Evolutionary conservation across 148 eudicot species (phyloP).

Genomic region (Rhododendron vialii): DNA sequence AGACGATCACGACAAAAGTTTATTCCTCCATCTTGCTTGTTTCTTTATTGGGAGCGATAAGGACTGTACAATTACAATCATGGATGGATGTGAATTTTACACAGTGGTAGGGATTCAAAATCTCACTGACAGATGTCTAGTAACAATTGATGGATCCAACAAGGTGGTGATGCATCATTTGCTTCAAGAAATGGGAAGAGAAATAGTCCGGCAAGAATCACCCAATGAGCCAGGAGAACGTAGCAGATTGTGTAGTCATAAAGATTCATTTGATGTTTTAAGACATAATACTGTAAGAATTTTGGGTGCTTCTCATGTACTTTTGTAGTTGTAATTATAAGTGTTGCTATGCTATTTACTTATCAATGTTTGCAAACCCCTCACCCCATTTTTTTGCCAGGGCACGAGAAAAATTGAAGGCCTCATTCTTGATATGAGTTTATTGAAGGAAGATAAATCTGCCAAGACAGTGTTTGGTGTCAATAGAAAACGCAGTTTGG

Average conservation of each 20-base stretch:
- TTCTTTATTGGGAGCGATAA: background rate
- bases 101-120: background rate
- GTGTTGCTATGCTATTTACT: background rate
- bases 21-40: background rate
- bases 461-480: no score
- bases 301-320: background rate
- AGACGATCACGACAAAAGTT: background rate
- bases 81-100: background rate
- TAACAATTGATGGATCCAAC: background rate
- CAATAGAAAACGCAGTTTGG: no score
- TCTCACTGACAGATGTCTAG: background rate
- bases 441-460: no score
- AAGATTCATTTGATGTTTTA: background rate
- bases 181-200: background rate
- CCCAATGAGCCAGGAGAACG: background rate
- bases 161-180: background rate
- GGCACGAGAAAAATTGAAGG: no score
- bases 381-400: no score
- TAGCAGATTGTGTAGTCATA: background rate
- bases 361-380: background rate
- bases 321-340: no score
- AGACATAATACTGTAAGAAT: background rate
- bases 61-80: background rate
- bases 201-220: background rate
- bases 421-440: no score